Conservation (phyloP, 2,329 filamentous ascomycete genomes). For the Ceratocystis lukuohia region DNA sequence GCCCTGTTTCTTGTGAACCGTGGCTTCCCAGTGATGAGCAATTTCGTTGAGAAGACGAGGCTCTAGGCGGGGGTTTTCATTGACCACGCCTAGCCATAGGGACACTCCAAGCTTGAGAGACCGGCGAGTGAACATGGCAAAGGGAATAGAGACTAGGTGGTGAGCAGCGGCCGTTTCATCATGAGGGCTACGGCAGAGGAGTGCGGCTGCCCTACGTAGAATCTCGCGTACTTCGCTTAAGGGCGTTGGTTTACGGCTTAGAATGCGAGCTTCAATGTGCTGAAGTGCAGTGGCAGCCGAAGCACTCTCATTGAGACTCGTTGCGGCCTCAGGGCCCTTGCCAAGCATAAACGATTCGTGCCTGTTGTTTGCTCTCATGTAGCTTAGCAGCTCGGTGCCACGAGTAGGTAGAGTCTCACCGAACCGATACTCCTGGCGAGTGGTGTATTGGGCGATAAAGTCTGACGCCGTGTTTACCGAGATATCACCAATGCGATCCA, state of each 20-base stretch:
- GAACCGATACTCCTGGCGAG: constrained; percentile 87
- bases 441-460: constrained; percentile 93
- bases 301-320: constrained; percentile 33
- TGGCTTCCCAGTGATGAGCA: constrained; percentile 79
- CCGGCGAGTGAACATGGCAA: constrained; percentile 83
- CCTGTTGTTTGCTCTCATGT: constrained; percentile 38
- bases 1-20: constrained; percentile 61
- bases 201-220: constrained; percentile 68
- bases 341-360: constrained; percentile 40
- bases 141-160: constrained; percentile 83
- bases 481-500: constrained; percentile 60
- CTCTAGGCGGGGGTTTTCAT: constrained; percentile 84
- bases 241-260: constrained; percentile 54
- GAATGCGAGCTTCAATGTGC: constrained; percentile 58
- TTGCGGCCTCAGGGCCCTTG: constrained; percentile 27
- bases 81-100: constrained; percentile 90
- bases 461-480: constrained; percentile 87
- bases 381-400: constrained; percentile 49
- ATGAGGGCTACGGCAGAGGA: constrained; percentile 65
- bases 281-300: constrained; percentile 53
- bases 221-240: constrained; percentile 67
- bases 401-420: constrained; percentile 61
- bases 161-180: constrained; percentile 70
- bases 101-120: constrained; percentile 93
- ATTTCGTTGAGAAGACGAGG: constrained; percentile 76